Conservation (phyloP, 441 rosid genomes). For the Euphorbia celastroides region DNA sequence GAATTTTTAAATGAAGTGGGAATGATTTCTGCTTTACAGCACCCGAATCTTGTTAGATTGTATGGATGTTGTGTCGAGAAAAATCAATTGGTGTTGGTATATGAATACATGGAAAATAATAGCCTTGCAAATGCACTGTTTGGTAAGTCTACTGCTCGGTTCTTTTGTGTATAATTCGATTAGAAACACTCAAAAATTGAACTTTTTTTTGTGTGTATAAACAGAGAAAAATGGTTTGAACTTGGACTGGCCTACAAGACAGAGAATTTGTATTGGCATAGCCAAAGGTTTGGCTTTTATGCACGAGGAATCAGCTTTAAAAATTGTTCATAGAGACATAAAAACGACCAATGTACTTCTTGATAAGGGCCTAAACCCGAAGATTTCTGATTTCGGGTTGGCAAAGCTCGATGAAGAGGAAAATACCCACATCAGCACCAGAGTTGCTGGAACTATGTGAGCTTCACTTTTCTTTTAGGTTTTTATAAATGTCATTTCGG, state of each 20-base stretch:
- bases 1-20: slow-evolving; percentile 64
- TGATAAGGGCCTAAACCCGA: slow-evolving; percentile 45
- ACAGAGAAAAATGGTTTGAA: slow-evolving; percentile 48
- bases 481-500: not conserved
- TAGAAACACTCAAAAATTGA: not conserved
- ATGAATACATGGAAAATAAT: too few relatives aligned
- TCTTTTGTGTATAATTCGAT: too few relatives aligned
- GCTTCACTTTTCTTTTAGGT: not conserved
- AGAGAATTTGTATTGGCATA: slow-evolving; percentile 41
- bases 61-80: not conserved
- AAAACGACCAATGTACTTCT: slow-evolving; percentile 67
- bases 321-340: slow-evolving; percentile 70
- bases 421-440: too few relatives aligned
- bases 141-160: too few relatives aligned
- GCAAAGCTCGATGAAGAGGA: slow-evolving; percentile 71
- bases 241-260: slow-evolving; percentile 46
- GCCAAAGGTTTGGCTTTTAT: slow-evolving; percentile 58
- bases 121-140: too few relatives aligned
- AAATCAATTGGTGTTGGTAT: too few relatives aligned
- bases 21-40: slow-evolving; percentile 38
- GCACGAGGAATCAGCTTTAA: slow-evolving; percentile 57
- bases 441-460: slow-evolving; percentile 70
- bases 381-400: slow-evolving; percentile 66
- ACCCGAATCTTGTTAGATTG: not conserved
- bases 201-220: not conserved